Evolutionary conservation across 1,139 yeast species (phyloP).

Genomic region (Nakaseomyces uthaithaninus): DNA sequence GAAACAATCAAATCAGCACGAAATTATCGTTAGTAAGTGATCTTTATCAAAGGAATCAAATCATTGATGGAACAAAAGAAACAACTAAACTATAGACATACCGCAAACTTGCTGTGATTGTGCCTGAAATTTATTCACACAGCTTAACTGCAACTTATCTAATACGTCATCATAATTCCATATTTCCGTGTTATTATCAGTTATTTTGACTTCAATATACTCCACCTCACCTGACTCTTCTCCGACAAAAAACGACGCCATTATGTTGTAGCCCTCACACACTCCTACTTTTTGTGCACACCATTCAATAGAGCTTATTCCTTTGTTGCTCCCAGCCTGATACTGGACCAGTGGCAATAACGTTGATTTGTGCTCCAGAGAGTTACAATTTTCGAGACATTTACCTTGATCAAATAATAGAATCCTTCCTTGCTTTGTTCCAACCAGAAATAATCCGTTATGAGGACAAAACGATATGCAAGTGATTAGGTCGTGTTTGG

Average conservation of each 20-base stretch:
- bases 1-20: too few species aligned
- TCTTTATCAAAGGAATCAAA: too few species aligned
- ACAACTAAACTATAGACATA: conserved; percentile 19
- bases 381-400: conserved; percentile 10
- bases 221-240: conserved; percentile 60
- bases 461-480: conserved; percentile 49
- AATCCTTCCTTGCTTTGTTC: conserved; percentile 47
- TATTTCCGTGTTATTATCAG: conserved; percentile 6
- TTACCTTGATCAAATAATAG: conserved; percentile 36
- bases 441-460: conserved; percentile 46
- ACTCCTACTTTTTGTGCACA: conserved; percentile 20
- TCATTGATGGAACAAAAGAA: background rate
- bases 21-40: conserved; percentile 6
- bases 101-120: conserved; percentile 69
- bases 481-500: conserved; percentile 40
- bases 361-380: conserved; percentile 9
- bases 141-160: conserved; percentile 4
- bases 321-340: conserved; percentile 31
- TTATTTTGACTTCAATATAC: conserved; percentile 34
- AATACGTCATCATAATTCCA: background rate
- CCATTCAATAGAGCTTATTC: conserved; percentile 62
- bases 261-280: too few species aligned
- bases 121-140: conserved; percentile 36
- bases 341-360: conserved; percentile 21
- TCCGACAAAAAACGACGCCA: conserved; percentile 47